phyloP scores from a whole-genome alignment of 441 rosid species.

The Arabidopsis lyrata region DNA sequence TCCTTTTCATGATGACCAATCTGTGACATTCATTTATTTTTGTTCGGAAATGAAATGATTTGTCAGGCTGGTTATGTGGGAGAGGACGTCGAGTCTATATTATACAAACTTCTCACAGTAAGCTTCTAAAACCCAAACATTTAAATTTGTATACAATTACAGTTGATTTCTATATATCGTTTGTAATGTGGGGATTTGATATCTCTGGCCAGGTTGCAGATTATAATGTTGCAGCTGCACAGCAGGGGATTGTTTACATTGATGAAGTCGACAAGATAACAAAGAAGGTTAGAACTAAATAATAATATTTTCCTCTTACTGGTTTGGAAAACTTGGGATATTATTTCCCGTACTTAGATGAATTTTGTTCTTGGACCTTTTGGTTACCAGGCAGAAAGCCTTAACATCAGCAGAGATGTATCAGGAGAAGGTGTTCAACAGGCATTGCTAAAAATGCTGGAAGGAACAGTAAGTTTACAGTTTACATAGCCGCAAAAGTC shows the following conservation, averaged over 20 bases:
- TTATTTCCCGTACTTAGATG: background rate
- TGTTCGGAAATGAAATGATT: conserved; percentile 38
- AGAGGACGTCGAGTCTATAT: conserved; percentile 96
- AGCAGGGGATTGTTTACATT: conserved; percentile 97
- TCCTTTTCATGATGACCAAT: conserved; percentile 37
- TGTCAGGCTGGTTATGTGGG: conserved; percentile 99
- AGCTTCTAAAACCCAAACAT: conserved; percentile 25
- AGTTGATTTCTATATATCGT: background rate
- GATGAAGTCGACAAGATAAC: conserved; percentile 99
- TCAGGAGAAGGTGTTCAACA: conserved; percentile 99
- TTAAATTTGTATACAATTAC: background rate
- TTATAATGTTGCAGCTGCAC: conserved; percentile 98
- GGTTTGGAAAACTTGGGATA: conserved; percentile 1
- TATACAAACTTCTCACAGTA: conserved; percentile 93
- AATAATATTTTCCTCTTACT: background rate
- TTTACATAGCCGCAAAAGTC: conserved; percentile 24
- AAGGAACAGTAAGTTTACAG: conserved; percentile 88
- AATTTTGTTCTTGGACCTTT: conserved; percentile 33
- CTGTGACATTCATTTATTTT: conserved; percentile 31
- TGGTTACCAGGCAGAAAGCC: conserved; percentile 85
- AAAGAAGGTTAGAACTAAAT: conserved; percentile 66
- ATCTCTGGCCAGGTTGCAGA: conserved; percentile 74
- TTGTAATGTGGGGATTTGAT: conserved; percentile 17
- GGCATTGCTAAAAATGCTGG: conserved; percentile 95
- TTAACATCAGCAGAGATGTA: conserved; percentile 97